Percentiles rank a stretch among this genome's conserved stretches.
These are phyloP conservation scores for Terfezia boudieri DNA, from an alignment of 495 filamentous ascomycete species.

Conservation along the genomic window DNA sequence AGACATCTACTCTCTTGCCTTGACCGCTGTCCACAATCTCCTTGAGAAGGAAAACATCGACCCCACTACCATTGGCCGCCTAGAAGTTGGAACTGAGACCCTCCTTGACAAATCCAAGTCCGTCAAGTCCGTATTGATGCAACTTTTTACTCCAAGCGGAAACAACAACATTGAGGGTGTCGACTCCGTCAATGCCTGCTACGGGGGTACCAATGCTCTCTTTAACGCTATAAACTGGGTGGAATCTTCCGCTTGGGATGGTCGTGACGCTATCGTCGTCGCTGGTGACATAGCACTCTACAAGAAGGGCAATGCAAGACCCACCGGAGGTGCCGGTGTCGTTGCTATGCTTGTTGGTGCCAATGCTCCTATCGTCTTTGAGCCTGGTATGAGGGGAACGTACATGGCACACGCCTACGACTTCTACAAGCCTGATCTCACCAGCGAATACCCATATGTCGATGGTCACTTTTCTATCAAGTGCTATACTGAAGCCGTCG, in stretches of 20 bases:
- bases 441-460: constrained; percentile 92
- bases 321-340: constrained; percentile 85
- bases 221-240: constrained; percentile 97
- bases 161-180: constrained; percentile 91
- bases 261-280: constrained; percentile 78
- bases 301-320: constrained; percentile 83
- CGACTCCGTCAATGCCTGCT: constrained; percentile 93
- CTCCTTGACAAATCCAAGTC: constrained; percentile 99
- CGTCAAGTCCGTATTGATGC: constrained; percentile 98
- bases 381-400: constrained; percentile 73
- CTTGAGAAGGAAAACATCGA: constrained; percentile 88
- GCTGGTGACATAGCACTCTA: constrained; percentile 96
- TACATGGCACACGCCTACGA: constrained; percentile 94
- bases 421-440: constrained; percentile 97
- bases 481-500: constrained; percentile 91
- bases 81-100: constrained; percentile 97
- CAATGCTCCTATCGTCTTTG: constrained; percentile 73
- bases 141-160: constrained; percentile 64
- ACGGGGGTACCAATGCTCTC: constrained; percentile 90
- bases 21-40: constrained; percentile 74
- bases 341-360: constrained; percentile 91
- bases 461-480: constrained; percentile 87
- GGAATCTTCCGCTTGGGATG: constrained; percentile 95
- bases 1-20: constrained; percentile 96
- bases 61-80: constrained; percentile 64